Evolutionary conservation across 75 land plant species (phyloP), one percentile per base, ranked within the genome.

Genomic region (Chamaecyparis obtusa): DNA sequence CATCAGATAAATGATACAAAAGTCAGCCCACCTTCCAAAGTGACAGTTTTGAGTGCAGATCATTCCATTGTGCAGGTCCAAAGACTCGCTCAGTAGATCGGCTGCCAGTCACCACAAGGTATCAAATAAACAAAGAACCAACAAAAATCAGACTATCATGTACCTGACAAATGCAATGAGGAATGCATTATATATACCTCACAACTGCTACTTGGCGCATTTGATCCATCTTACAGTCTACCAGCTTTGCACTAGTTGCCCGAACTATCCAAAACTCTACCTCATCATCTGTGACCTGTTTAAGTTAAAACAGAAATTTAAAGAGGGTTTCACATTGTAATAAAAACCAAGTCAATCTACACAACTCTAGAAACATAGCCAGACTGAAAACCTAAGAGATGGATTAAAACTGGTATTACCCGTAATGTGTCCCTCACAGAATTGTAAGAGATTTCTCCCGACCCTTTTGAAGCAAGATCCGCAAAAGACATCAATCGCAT

Each of bases 201-300:
- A 98, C 96, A 72, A 96, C 83, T 17, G 94, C 96, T 60, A 89
- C 90, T 87, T 93, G 91, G 82, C 93, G 94, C 93, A 98, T 94
- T 85, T 98, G 99, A 90, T 98, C 99, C 94, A 98, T 94, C 89
- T 96, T 98, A 39, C 97, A 98, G 87, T 96, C 96, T 33, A 98
- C n/a, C 75, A 96, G 84, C 87, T 98, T 98, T 36, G 96, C 89
- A 67, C 93, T 94, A 64, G 94, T 96, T 48, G 95, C 99, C 86
- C 92, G 92, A 43, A 98, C 96, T 36, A 96, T 93, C 99, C 99
- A 98, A 54, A 89, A 87, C 83, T 98, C 99, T 67, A 98, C 99
- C 88, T 98, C 99, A 84, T 96, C 97, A 87, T 94, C 96, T 41
- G 90, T 86, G 43, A 98, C 93, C 99, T 98, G 90, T 21, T 48